Base-by-base conservation (phyloP, 2,329 filamentous ascomycete species). In the Fusarium pseudocircinatum region DNA sequence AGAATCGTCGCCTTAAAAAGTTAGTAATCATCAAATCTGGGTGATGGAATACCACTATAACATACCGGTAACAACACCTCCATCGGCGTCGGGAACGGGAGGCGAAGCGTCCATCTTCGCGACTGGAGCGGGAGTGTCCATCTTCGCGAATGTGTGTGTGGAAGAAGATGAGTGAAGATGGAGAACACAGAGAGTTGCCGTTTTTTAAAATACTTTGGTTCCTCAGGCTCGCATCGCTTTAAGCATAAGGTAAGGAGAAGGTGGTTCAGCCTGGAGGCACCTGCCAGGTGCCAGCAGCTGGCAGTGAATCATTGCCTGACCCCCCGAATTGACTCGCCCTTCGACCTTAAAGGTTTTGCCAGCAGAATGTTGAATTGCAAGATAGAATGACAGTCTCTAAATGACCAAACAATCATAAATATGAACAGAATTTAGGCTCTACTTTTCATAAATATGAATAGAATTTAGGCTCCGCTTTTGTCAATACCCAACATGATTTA, bases 21-120 rank as follows among this genome's bases (percentile, higher is more conserved):
- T 40, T 6, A 54, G 36, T 2, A 3, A n/a, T 1, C 3, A n/a
- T 6, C 14, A n/a, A 28, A 30, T 2, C n/a, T 22, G 0, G 20
- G 10, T 54, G 9, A 30, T 18, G 5, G 10, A 7, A 22, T 11
- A 2, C n/a, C 11, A 40, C 14, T 49, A 0, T 13, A 4, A 13
- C 46, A 49, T 32, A 34, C 30, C 2, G 1, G 22, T 8, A 18
- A 18, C 15, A 24, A 2, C 8, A 14, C 2, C 22, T 18, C 4
- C 4, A 0, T 34, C 6, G 47, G 15, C 30, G 22, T 14, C 5
- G 30, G 11, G 12, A 34, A 14, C 4, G n/a, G 47, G 4, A 2
- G 12, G 0, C 6, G 30, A 20, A 20, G 22, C n/a, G n/a, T n/a
- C n/a, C n/a, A n/a, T n/a, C n/a, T n/a, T n/a, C n/a, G n/a, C n/a